These are phyloP conservation scores for Fusarium sp. DNA, from an alignment of 2,329 filamentous ascomycete species.

Conservation along the genomic window DNA sequence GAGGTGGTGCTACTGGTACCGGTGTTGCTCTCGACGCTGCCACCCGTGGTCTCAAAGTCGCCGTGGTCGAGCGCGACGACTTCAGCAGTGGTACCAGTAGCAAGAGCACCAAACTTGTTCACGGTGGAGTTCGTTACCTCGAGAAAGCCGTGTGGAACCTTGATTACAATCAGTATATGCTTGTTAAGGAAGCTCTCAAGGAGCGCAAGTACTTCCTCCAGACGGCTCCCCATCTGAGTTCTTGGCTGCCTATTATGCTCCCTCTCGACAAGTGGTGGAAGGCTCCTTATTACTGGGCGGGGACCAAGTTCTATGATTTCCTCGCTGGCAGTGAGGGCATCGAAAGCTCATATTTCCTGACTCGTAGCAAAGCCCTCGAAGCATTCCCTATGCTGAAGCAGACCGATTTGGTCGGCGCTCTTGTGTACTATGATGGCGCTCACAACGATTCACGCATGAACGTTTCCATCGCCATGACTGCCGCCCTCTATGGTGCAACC, in stretches of 20 bases:
- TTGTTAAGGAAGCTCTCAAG: constrained; percentile 81
- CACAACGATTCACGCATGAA: constrained; percentile 97
- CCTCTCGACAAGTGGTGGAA: constrained; percentile 84
- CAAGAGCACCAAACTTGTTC: constrained; percentile 85
- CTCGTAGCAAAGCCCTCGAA: constrained; percentile 87
- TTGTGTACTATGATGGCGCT: constrained; percentile 93
- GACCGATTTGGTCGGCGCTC: constrained; percentile 82
- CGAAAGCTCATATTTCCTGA: constrained; percentile 90
- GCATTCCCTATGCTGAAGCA: constrained; percentile 92
- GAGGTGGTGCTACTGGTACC: constrained; percentile 79
- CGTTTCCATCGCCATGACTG: constrained; percentile 88
- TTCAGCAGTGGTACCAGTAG: constrained; percentile 82
- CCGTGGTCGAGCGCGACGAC: constrained; percentile 80
- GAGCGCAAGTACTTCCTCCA: constrained; percentile 84
- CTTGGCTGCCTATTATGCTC: constrained; percentile 83
- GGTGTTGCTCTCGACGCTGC: constrained; percentile 82
- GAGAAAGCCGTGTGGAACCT: constrained; percentile 84
- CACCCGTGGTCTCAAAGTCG: constrained; percentile 80
- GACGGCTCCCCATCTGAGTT: constrained; percentile 81
- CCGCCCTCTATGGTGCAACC: constrained; percentile 87
- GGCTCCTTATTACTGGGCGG: constrained; percentile 82
- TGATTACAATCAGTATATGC: constrained; percentile 80
- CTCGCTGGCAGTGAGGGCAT: constrained; percentile 90
- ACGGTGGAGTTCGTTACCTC: constrained; percentile 81
- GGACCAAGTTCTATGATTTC: constrained; percentile 88